Evolutionary conservation across 805 yeast species (phyloP), one percentile per base, ranked within the genome.

Genomic region (Saturnispora sanitii): DNA sequence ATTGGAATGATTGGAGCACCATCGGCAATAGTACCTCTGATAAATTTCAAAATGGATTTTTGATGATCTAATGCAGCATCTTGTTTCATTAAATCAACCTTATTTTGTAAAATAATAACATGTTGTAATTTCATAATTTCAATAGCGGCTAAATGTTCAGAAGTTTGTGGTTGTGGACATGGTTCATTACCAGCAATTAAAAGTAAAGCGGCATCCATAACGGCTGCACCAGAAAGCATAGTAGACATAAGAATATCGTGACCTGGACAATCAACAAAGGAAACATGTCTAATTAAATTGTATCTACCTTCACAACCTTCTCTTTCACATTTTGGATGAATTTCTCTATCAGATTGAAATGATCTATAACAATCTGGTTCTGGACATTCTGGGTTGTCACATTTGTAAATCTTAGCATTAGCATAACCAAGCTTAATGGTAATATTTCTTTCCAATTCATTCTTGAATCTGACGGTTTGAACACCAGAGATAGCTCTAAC

Each of bases 201-300:
- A 58, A 92, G 71, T 47, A 92, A 71, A 2, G 99, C 99, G 43
- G 99, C 99, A 67, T 92, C 99, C 99, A 92, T 92, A 50, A 92
- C 99, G 15, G 99, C 99, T 28, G 99, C 99, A 62, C 99, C 99
- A 35, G 97, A 88, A 77, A 92, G 79, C 99, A 92, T 92, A 51
- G 99, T 92, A 75, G 96, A 87, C 99, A 92, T 92, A 64, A 92
- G 80, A 70, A 92, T 94, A 72, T 92, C 99, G 83, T 92, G 99
- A 65, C 99, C 99, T 46, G 99, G 99, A 72, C 98, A 94, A 72
- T 92, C 99, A 47, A 94, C 98, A 57, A 94, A 94, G 9, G 96
- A 86, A 40, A 92, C 98, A 62, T 92, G 99, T 67, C 99, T 86
- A 33, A 87, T 78, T 53, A 92, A 73, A 55, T 76, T 75, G 66